phyloP scores from a whole-genome alignment of 257 asterid species.

The Solanum chiquidenum region DNA sequence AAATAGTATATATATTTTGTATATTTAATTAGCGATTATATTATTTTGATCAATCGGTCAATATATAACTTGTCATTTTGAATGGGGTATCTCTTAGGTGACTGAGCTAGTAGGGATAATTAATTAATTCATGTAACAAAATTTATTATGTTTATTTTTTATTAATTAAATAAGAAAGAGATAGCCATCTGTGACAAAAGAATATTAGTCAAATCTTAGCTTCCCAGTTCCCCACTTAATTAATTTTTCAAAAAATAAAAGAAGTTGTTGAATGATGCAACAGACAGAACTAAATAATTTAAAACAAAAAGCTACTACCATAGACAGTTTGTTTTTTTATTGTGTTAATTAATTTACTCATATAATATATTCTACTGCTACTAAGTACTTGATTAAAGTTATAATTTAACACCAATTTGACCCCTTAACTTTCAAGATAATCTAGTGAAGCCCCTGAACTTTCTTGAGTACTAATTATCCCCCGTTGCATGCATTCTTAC shows the following conservation, averaged over 20 bases:
- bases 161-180: not conserved
- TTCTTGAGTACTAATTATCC: not conserved
- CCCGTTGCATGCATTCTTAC: not conserved
- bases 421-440: not conserved
- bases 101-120: not conserved
- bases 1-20: not conserved
- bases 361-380: not conserved
- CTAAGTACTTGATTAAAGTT: not conserved
- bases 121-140: not conserved
- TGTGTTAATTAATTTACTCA: not conserved
- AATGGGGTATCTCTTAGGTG: not conserved
- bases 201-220: not conserved
- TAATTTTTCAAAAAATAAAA: not conserved
- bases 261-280: not conserved
- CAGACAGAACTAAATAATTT: not conserved
- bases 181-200: not conserved
- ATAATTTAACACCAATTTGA: not conserved
- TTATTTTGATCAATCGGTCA: not conserved
- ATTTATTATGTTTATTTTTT: not conserved
- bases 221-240: not conserved
- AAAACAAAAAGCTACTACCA: not conserved
- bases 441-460: not conserved
- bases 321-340: not conserved
- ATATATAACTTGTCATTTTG: not conserved
- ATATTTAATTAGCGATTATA: not conserved